Evolutionary conservation across 1,284 basidiomycete species (phyloP).

Genomic region (Porogramme epimiltina): DNA sequence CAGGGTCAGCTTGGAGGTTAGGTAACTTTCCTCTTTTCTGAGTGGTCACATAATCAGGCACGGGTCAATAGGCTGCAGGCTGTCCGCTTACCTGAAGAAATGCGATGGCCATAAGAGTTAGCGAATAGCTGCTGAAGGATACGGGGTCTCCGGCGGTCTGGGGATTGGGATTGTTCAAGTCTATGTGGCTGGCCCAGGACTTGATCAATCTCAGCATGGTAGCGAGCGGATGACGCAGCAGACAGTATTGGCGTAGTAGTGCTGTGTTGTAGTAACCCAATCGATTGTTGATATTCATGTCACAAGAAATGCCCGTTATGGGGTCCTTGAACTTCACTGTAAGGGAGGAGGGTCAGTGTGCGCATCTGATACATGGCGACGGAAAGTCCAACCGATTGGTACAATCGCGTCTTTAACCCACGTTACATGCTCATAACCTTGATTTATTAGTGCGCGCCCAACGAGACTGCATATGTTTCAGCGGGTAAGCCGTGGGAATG

Average conservation of each 20-base stretch:
- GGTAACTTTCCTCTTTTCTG: no score
- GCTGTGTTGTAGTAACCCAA: conserved; percentile 53
- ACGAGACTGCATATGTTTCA: no score
- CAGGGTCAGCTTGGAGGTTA: conserved; percentile 49
- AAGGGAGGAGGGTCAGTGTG: not conserved
- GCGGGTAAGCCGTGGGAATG: no score
- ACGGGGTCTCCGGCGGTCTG: conserved; percentile 20
- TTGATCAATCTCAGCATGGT: conserved; percentile 48
- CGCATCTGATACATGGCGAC: not conserved
- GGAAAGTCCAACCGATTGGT: conserved; percentile 47
- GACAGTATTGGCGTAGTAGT: conserved; percentile 50
- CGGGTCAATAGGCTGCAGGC: no score
- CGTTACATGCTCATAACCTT: conserved; percentile 39
- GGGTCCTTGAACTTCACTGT: conserved; percentile 55
- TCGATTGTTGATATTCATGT: conserved; percentile 61
- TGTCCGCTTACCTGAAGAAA: conserved; percentile 54
- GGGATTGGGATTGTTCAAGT: conserved; percentile 53
- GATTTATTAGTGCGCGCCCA: no score
- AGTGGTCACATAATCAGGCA: no score
- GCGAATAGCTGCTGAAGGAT: conserved; percentile 59
- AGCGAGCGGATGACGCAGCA: conserved; percentile 42
- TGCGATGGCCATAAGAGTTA: conserved; percentile 59
- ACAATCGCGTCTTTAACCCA: conserved; percentile 43
- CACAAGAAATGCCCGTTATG: conserved; percentile 44
- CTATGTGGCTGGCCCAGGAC: no score